phyloP scores from a whole-genome alignment of 352 stramenopile genomes.

The Thalassiosira ordinaria region DNA sequence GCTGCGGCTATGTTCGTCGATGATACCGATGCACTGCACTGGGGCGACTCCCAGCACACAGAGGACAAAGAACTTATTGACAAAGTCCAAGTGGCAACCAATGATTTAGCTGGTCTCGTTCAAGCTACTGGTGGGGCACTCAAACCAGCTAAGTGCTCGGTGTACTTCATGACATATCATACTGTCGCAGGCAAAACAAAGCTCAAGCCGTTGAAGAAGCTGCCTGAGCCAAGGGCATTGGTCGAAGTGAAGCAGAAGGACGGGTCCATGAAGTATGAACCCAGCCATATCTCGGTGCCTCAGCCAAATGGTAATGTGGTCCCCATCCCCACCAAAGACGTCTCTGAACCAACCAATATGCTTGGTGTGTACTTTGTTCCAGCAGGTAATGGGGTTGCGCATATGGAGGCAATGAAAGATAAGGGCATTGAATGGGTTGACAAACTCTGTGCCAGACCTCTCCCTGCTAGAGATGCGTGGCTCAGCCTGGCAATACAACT shows the following conservation, averaged over 20 bases:
- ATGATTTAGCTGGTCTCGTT: neutral
- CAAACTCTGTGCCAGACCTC: neutral
- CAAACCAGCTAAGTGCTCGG: slow-evolving; percentile 26
- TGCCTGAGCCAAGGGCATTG: neutral
- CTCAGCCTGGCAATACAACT: neutral
- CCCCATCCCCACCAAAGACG: neutral
- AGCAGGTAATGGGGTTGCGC: neutral
- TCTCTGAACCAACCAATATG: neutral
- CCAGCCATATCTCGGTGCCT: slow-evolving; percentile 1
- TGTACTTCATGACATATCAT: slow-evolving; percentile 1
- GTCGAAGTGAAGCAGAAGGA: neutral
- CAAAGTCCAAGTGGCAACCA: neutral
- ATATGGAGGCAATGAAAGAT: neutral
- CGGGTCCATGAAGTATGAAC: neutral
- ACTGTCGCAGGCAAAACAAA: neutral
- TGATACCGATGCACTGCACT: slow-evolving; percentile 23
- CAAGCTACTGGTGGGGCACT: slow-evolving; percentile 15
- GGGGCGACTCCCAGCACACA: no score
- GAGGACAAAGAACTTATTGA: neutral
- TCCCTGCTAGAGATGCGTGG: neutral
- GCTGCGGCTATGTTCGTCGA: slow-evolving; percentile 22
- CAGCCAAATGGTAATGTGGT: neutral
- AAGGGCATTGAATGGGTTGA: slow-evolving; percentile 1
- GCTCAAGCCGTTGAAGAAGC: neutral
- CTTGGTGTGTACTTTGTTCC: neutral